phyloP scores from a whole-genome alignment of 1,284 basidiomycete species.

The Thecaphora thlaspeos region DNA sequence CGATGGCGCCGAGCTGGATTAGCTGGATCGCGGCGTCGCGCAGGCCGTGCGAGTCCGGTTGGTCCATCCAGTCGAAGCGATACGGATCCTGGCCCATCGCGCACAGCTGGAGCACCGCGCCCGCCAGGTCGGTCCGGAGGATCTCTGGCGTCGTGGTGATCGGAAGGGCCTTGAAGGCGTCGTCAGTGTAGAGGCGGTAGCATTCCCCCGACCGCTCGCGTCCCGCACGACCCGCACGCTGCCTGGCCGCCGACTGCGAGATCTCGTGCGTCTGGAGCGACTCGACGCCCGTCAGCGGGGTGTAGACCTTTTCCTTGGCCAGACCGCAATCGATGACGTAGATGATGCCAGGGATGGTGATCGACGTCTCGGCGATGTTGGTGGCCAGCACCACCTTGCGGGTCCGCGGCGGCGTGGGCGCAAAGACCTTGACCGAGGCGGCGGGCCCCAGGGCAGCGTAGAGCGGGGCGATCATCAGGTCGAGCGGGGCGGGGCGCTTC shows the following conservation, averaged over 20 bases:
- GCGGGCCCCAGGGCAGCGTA: constrained; percentile 53
- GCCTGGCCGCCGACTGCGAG: constrained; percentile 44
- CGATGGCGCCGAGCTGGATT: constrained; percentile 50
- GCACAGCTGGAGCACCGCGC: constrained; percentile 43
- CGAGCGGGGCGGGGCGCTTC: constrained; percentile 18
- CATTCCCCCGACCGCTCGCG: constrained; percentile 49
- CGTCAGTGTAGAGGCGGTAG: constrained; percentile 48
- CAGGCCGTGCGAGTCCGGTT: constrained; percentile 33
- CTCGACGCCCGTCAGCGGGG: constrained; percentile 42
- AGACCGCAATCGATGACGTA: constrained; percentile 84
- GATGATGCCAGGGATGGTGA: constrained; percentile 92
- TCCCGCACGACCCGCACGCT: constrained; percentile 53
- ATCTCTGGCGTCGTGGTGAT: constrained; percentile 43
- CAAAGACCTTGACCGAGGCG: constrained; percentile 44
- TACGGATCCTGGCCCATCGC: constrained; percentile 52
- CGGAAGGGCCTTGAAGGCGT: constrained; percentile 30
- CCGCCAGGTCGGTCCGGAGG: constrained; percentile 44
- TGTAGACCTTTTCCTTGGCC: constrained; percentile 88
- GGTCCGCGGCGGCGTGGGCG: constrained; percentile 66
- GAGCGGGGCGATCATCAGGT: constrained; percentile 47
- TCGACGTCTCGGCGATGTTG: constrained; percentile 78
- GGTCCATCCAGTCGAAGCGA: constrained; percentile 52
- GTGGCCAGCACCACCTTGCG: constrained; percentile 81
- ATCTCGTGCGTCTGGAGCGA: constrained; percentile 47
- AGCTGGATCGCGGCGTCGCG: constrained; percentile 45